A percentile compares a stretch with the other conserved stretches of the same genome.
These are phyloP conservation scores for Phytophthora fragariaefolia DNA, from an alignment of 352 stramenopile genomes.

Conservation along the genomic window DNA sequence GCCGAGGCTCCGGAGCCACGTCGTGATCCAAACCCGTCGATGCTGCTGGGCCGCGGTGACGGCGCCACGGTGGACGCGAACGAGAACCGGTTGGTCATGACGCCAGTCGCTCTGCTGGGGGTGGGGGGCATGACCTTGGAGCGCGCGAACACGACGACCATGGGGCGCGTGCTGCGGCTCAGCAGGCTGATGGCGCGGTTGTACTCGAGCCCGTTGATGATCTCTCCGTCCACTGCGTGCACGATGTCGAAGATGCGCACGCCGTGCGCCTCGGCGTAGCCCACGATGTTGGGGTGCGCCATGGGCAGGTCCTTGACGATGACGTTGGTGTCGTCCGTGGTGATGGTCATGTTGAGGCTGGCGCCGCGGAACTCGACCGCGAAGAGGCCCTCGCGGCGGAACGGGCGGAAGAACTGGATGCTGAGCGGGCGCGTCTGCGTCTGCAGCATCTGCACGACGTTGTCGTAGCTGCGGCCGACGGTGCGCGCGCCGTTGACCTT, in stretches of 20 bases:
- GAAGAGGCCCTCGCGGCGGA: slow-evolving; percentile 79
- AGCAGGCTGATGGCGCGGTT: slow-evolving; percentile 82
- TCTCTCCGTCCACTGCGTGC: slow-evolving; percentile 79
- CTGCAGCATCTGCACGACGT: slow-evolving; percentile 88
- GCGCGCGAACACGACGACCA: slow-evolving; percentile 84
- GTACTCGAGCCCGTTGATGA: slow-evolving; percentile 84
- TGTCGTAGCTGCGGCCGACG: slow-evolving; percentile 81
- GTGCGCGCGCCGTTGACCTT: slow-evolving; percentile 83
- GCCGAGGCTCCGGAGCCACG: slow-evolving; percentile 53
- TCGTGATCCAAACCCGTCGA: slow-evolving; percentile 43
- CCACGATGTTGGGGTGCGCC: slow-evolving; percentile 83
- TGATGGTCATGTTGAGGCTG: slow-evolving; percentile 90
- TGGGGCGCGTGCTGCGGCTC: slow-evolving; percentile 64
- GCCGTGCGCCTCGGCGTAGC: slow-evolving; percentile 82
- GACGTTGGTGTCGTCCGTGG: slow-evolving; percentile 83
- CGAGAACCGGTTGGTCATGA: slow-evolving; percentile 71
- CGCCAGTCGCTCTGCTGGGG: slow-evolving; percentile 55
- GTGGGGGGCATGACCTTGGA: slow-evolving; percentile 70
- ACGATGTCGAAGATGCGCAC: slow-evolving; percentile 84
- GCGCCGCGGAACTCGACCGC: slow-evolving; percentile 82
- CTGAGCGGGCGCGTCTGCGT: slow-evolving; percentile 71
- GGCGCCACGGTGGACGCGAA: slow-evolving; percentile 76
- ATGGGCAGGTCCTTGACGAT: slow-evolving; percentile 88
- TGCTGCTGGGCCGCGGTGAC: slow-evolving; percentile 52
- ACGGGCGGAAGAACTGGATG: slow-evolving; percentile 87